phyloP scores from a whole-genome alignment of 192 early-diverging fungal species.

The Coemansia sp. region DNA sequence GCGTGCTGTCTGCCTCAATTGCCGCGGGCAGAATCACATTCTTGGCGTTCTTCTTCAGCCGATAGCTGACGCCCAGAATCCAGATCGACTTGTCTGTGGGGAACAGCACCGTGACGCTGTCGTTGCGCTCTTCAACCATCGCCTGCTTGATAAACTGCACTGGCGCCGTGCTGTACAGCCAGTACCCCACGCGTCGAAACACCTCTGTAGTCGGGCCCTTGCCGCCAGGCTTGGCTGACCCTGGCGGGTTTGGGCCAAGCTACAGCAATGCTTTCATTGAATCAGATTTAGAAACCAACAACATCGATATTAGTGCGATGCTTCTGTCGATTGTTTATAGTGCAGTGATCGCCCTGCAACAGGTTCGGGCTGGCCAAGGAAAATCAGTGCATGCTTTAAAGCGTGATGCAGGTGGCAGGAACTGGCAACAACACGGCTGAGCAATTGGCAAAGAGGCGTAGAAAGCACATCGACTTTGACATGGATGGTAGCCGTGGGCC shows the following conservation, averaged over 20 bases:
- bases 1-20: slow-evolving; percentile 41
- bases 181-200: slow-evolving; percentile 49
- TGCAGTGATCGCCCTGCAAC: too few relatives aligned
- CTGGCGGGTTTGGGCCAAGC: slow-evolving; percentile 40
- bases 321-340: background rate
- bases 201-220: slow-evolving; percentile 47
- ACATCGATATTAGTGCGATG: background rate
- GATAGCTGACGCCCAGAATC: slow-evolving; percentile 49
- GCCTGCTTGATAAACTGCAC: slow-evolving; percentile 53
- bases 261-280: slow-evolving; percentile 11
- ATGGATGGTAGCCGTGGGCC: too few relatives aligned
- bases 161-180: slow-evolving; percentile 52
- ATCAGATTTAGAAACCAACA: background rate
- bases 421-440: too few relatives aligned
- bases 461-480: too few relatives aligned
- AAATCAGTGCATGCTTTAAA: too few relatives aligned
- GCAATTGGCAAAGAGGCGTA: too few relatives aligned
- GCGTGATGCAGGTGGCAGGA: too few relatives aligned
- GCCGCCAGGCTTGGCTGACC: slow-evolving; percentile 28
- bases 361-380: too few relatives aligned
- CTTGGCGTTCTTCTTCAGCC: slow-evolving; percentile 41
- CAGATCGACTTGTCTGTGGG: slow-evolving; percentile 46
- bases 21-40: slow-evolving; percentile 41
- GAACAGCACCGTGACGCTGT: slow-evolving; percentile 48
- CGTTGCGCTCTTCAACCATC: slow-evolving; percentile 46